Percentiles rank a stretch among this genome's conserved stretches.
phyloP scores from a whole-genome alignment of 306 rosid species.

The Medicago truncatula region DNA sequence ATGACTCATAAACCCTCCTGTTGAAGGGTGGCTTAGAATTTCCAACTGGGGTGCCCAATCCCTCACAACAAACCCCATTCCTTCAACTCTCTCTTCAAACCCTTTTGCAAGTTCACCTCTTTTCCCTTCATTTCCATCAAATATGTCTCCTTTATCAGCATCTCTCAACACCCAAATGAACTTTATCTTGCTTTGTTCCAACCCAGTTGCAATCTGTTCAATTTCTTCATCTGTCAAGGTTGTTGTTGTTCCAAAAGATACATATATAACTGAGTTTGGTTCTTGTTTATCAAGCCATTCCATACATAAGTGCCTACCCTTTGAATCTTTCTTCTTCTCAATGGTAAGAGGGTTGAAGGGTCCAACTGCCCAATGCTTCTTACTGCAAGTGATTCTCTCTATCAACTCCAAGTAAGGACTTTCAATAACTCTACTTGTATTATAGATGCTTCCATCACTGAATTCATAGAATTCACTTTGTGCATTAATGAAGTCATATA shows the following conservation, averaged over 20 bases:
- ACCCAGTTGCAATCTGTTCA: constrained; percentile 58
- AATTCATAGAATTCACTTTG: constrained; percentile 24
- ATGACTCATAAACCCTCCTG: constrained; percentile 45
- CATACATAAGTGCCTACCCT: constrained; percentile 32
- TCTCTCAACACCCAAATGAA: constrained; percentile 61
- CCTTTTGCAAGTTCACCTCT: constrained; percentile 38
- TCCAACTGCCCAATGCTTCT: constrained; percentile 63
- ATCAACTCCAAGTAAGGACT: constrained; percentile 46
- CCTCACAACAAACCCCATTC: constrained; percentile 25
- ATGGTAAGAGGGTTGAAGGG: constrained; percentile 55
- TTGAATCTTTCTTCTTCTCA: constrained; percentile 27
- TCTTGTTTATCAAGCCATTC: constrained; percentile 47
- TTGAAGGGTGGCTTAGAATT: constrained; percentile 43
- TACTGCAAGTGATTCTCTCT: constrained; percentile 12
- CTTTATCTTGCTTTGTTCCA: constrained; percentile 54
- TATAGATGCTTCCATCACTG: constrained; percentile 49
- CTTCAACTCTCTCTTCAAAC: constrained; percentile 30
- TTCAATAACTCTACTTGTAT: constrained; percentile 56
- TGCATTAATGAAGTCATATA: constrained; percentile 16
- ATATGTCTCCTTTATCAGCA: constrained; percentile 59
- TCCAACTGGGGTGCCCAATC: constrained; percentile 49
- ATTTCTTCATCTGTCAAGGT: constrained; percentile 49
- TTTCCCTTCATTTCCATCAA: constrained; percentile 31
- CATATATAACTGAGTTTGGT: constrained; percentile 56
- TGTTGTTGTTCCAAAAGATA: constrained; percentile 72